phyloP scores from a whole-genome alignment of 306 rosid species.

The Hippophae tibetana region DNA sequence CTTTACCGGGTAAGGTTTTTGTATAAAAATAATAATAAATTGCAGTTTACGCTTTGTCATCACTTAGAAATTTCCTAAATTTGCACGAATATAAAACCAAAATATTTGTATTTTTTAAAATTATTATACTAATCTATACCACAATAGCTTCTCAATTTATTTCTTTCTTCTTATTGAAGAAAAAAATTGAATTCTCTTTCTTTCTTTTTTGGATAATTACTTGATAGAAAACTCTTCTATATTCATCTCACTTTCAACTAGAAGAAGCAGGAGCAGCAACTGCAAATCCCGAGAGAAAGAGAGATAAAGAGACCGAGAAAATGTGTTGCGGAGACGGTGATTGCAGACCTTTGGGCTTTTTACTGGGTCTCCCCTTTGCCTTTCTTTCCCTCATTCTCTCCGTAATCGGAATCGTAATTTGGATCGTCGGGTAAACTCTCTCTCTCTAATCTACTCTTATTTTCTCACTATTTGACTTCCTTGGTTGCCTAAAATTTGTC shows the following conservation, averaged over 20 bases:
- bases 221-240: too few relatives aligned
- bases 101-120: too few relatives aligned
- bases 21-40: too few relatives aligned
- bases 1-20: too few relatives aligned
- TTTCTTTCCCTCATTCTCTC: slow-evolving; percentile 59
- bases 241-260: background rate
- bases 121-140: too few relatives aligned
- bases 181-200: too few relatives aligned
- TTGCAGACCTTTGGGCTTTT: slow-evolving; percentile 87
- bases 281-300: background rate
- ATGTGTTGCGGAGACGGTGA: slow-evolving; percentile 76
- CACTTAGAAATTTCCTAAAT: too few relatives aligned
- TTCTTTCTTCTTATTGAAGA: too few relatives aligned
- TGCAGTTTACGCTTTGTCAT: too few relatives aligned
- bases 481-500: background rate
- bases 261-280: background rate
- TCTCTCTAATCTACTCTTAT: background rate
- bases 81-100: too few relatives aligned
- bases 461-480: background rate
- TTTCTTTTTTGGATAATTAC: too few relatives aligned
- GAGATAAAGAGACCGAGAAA: background rate
- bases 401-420: slow-evolving; percentile 52
- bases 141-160: too few relatives aligned
- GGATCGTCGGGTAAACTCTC: slow-evolving; percentile 63
- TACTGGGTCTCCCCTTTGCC: slow-evolving; percentile 86